Conservation (phyloP, 768 basidiomycete species). For the Leccinum obscurum region DNA sequence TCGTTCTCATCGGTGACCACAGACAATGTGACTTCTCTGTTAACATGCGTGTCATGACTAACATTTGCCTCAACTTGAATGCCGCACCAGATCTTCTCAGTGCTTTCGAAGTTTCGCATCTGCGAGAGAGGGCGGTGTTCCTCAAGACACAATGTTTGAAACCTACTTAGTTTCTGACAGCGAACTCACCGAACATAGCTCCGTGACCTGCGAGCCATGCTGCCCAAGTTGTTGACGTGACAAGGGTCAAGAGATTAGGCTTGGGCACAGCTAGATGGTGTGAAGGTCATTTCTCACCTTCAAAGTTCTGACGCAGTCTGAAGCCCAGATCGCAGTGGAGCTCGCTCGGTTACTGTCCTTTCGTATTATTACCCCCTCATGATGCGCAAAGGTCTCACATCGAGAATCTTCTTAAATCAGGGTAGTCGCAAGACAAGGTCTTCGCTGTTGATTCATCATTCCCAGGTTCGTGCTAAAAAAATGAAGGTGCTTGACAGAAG, state of each 20-base stretch:
- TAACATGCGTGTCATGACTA: background rate
- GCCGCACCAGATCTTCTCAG: conserved; percentile 66
- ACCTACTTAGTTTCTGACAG: conserved; percentile 24
- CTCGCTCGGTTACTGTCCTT: conserved; percentile 54
- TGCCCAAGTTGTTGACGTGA: conserved; percentile 38
- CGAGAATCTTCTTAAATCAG: conserved; percentile 51
- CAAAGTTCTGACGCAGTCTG: conserved; percentile 2
- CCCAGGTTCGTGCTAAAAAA: conserved; percentile 55
- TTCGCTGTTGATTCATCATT: conserved; percentile 86
- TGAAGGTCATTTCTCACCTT: background rate
- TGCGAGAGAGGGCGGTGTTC: conserved; percentile 48
- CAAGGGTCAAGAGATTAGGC: conserved; percentile 30
- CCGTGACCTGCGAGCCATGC: conserved; percentile 36
- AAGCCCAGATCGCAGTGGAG: conserved; percentile 51
- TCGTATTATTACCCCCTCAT: conserved; percentile 76
- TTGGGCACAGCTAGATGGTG: conserved; percentile 39
- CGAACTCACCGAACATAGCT: conserved; percentile 53
- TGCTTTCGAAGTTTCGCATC: conserved; percentile 70
- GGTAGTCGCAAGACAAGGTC: conserved; percentile 59
- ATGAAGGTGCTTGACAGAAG: background rate
- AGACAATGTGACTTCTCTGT: conserved; percentile 29
- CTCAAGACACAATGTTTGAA: conserved; percentile 72
- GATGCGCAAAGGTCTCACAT: conserved; percentile 64
- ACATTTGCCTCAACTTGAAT: conserved; percentile 50
- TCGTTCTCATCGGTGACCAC: conserved; percentile 43